Conservation (phyloP, 1,284 basidiomycete genomes). For the Phaffia rhodozyma region DNA sequence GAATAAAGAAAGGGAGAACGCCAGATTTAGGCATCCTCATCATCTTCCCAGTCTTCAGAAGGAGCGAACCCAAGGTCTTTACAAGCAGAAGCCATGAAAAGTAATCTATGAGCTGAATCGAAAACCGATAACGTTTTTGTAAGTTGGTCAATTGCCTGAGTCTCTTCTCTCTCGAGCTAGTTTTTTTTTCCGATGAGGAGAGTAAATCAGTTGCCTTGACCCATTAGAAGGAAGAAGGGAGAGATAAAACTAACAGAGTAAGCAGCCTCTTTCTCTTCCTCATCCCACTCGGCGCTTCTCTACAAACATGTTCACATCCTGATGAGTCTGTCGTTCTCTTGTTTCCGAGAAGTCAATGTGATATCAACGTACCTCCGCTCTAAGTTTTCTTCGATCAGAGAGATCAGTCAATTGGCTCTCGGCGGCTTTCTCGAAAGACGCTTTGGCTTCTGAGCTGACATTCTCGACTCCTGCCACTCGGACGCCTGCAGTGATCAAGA, state of each 20-base stretch:
- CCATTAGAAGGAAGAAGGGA: background rate
- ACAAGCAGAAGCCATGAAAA: constrained; percentile 3
- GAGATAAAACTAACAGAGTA: constrained; percentile 5
- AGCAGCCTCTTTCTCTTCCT: constrained; percentile 16
- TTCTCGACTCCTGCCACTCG: constrained; percentile 9
- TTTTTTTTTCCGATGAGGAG: too few relatives aligned
- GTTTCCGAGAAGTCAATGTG: too few relatives aligned
- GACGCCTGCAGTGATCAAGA: constrained; percentile 2
- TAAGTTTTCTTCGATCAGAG: constrained; percentile 8
- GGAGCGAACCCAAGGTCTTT: constrained; percentile 14
- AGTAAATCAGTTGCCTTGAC: too few relatives aligned
- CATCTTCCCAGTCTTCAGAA: constrained; percentile 15
- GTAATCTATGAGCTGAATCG: constrained; percentile 7
- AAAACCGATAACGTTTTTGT: background rate
- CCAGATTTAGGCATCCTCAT: background rate
- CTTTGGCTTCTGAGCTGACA: background rate
- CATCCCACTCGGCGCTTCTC: constrained; percentile 13
- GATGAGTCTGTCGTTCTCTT: too few relatives aligned
- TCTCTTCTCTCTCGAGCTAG: constrained; percentile 15
- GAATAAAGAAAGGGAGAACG: too few relatives aligned
- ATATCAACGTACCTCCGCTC: constrained; percentile 1
- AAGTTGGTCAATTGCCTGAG: constrained; percentile 3
- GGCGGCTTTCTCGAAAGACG: constrained; percentile 2
- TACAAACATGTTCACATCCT: too few relatives aligned
- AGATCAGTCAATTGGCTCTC: constrained; percentile 8